Conservation (phyloP, 2,329 filamentous ascomycete species). For the Colletotrichum magnum region DNA sequence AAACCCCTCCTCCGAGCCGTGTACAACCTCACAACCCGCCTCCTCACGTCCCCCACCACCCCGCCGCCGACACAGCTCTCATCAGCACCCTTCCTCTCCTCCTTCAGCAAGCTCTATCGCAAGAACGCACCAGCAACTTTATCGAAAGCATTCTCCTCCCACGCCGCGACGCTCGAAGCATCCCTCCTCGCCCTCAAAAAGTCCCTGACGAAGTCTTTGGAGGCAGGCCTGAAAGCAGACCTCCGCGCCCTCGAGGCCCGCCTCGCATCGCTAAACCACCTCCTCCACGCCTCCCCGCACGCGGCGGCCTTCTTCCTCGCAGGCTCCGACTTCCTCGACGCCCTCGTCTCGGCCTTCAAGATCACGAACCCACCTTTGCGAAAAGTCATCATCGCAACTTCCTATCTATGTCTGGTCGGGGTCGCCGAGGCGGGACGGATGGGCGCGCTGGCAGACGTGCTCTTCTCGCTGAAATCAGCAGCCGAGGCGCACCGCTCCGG, state of each 20-base stretch:
- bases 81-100: constrained; percentile 77
- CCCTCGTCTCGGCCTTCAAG: constrained; percentile 75
- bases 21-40: constrained; percentile 75
- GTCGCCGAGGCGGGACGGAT: constrained; percentile 79
- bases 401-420: constrained; percentile 82
- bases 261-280: constrained; percentile 72
- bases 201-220: constrained; percentile 72
- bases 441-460: constrained; percentile 83
- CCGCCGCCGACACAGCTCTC: constrained; percentile 65
- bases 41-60: constrained; percentile 59
- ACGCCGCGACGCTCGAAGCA: constrained; percentile 64
- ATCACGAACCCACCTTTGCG: constrained; percentile 75
- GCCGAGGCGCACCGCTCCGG: constrained; percentile 75
- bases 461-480: constrained; percentile 83
- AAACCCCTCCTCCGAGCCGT: constrained; percentile 70
- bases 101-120: constrained; percentile 76
- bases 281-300: constrained; percentile 73
- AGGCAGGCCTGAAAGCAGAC: constrained; percentile 70
- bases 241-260: constrained; percentile 67
- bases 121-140: constrained; percentile 72
- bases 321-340: constrained; percentile 90
- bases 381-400: constrained; percentile 77
- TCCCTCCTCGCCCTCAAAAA: constrained; percentile 73
- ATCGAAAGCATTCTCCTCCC: constrained; percentile 64
- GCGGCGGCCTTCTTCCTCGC: constrained; percentile 78